These are phyloP conservation scores for Pichia membranifaciens DNA, from an alignment of 805 yeast genomes.

Conservation along the genomic window DNA sequence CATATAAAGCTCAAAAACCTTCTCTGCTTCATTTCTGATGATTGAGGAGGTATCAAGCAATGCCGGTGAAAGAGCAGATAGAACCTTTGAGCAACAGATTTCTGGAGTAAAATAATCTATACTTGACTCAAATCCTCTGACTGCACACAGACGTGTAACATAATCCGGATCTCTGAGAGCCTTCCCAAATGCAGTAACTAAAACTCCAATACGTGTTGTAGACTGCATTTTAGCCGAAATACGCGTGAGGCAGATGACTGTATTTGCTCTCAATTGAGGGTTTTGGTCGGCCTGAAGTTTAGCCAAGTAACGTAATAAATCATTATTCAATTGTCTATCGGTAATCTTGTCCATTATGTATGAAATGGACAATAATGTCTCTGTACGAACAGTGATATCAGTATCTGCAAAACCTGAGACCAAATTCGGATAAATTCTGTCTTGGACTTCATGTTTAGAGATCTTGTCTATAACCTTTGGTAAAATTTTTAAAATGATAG, in stretches of 20 bases:
- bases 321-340: slow-evolving; percentile 81
- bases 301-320: slow-evolving; percentile 72
- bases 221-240: slow-evolving; percentile 55
- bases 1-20: slow-evolving; percentile 58
- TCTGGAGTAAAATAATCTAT: slow-evolving; percentile 64
- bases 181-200: slow-evolving; percentile 81
- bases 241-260: slow-evolving; percentile 61
- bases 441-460: slow-evolving; percentile 57
- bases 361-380: slow-evolving; percentile 62
- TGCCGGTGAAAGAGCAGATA: slow-evolving; percentile 82
- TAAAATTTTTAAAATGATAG: slow-evolving; percentile 60
- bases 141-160: slow-evolving; percentile 69
- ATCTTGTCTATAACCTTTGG: slow-evolving; percentile 48
- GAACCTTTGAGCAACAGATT: slow-evolving; percentile 69
- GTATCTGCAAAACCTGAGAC: slow-evolving; percentile 84
- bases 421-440: slow-evolving; percentile 59
- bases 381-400: slow-evolving; percentile 72
- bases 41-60: slow-evolving; percentile 66
- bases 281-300: slow-evolving; percentile 72
- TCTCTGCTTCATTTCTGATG: slow-evolving; percentile 68
- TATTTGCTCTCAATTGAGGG: slow-evolving; percentile 72
- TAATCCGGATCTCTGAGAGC: slow-evolving; percentile 74
- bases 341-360: slow-evolving; percentile 57
- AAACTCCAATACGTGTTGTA: slow-evolving; percentile 58
- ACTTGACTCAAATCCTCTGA: slow-evolving; percentile 63